Percentiles rank a stretch among this genome's conserved stretches.
phyloP scores from a whole-genome alignment of 176 grass and related monocot genomes.

The Zizania latifolia region DNA sequence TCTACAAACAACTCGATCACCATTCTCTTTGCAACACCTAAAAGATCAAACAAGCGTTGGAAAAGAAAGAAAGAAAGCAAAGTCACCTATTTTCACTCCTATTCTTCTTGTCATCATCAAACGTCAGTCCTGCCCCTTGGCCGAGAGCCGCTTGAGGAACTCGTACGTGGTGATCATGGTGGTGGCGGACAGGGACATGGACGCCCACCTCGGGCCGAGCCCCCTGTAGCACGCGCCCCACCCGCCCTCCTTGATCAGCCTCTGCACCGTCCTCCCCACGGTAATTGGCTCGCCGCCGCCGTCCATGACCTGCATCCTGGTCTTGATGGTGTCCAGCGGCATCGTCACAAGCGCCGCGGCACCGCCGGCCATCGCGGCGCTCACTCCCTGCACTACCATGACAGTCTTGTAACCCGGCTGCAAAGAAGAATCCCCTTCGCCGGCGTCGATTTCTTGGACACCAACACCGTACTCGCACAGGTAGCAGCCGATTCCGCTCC shows the following conservation, averaged over 20 bases:
- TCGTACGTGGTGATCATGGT: constrained; percentile 90
- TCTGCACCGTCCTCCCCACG: constrained; percentile 40
- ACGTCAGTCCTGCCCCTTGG: constrained; percentile 43
- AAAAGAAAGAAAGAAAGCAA: constrained; percentile 38
- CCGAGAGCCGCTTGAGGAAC: constrained; percentile 76
- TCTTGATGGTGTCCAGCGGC: constrained; percentile 84
- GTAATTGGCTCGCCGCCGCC: constrained; percentile 37
- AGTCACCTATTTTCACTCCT: constrained; percentile 25
- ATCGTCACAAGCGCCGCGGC: constrained; percentile 62
- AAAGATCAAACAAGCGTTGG: constrained; percentile 34
- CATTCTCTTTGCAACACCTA: constrained; percentile 25
- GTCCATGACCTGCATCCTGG: constrained; percentile 89
- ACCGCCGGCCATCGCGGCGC: constrained; percentile 57
- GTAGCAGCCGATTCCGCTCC: constrained; percentile 56
- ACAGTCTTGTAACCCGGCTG: constrained; percentile 59
- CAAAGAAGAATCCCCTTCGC: constrained; percentile 29
- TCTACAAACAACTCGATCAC: constrained; percentile 36
- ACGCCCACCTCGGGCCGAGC: constrained; percentile 77
- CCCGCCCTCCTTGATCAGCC: constrained; percentile 59
- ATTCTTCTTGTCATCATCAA: constrained; percentile 31
- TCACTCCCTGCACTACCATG: constrained; percentile 62
- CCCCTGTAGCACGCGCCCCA: constrained; percentile 70
- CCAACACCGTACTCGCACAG: constrained; percentile 55
- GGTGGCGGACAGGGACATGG: constrained; percentile 73
- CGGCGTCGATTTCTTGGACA: constrained; percentile 34